Evolutionary conservation across 2,329 filamentous ascomycete species (phyloP).

Genomic region (Aspergillus calidoustus): DNA sequence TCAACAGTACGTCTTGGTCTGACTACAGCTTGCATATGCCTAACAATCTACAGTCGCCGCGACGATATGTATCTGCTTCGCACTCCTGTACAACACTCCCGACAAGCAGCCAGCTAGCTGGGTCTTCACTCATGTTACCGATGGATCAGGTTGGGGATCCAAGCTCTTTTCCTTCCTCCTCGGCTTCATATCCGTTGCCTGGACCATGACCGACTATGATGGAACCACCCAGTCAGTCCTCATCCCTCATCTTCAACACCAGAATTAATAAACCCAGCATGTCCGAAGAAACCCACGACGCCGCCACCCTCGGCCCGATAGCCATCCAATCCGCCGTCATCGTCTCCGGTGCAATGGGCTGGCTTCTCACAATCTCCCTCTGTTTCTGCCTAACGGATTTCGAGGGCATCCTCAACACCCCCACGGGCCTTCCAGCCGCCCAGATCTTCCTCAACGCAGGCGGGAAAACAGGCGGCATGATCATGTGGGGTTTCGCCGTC

Average conservation of each 20-base stretch:
- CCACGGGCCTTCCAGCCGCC: conserved; percentile 65
- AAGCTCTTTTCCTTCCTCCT: conserved; percentile 66
- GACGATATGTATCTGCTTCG: conserved; percentile 63
- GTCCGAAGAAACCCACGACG: conserved; percentile 70
- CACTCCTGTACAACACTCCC: conserved; percentile 62
- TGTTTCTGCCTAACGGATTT: conserved; percentile 66
- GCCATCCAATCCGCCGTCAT: conserved; percentile 65
- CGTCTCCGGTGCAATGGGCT: conserved; percentile 64
- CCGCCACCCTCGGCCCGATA: conserved; percentile 62
- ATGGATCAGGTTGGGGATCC: conserved; percentile 67
- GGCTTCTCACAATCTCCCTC: conserved; percentile 66
- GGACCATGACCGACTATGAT: conserved; percentile 72
- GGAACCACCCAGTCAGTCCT: conserved; percentile 64
- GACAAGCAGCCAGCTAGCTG: conserved; percentile 62
- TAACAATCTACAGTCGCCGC: conserved; percentile 53
- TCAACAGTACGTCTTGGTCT: conserved; percentile 55
- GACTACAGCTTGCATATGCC: background rate
- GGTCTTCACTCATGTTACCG: conserved; percentile 65
- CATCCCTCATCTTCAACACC: background rate
- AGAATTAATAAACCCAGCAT: conserved; percentile 48
- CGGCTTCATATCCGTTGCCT: conserved; percentile 52
- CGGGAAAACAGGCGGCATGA: conserved; percentile 59
- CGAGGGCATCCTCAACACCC: conserved; percentile 59
- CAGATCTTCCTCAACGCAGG: conserved; percentile 65
- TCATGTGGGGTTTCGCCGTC: conserved; percentile 67